phyloP scores from a whole-genome alignment of 2,329 filamentous ascomycete genomes.

The Thielaviopsis euricoi region DNA sequence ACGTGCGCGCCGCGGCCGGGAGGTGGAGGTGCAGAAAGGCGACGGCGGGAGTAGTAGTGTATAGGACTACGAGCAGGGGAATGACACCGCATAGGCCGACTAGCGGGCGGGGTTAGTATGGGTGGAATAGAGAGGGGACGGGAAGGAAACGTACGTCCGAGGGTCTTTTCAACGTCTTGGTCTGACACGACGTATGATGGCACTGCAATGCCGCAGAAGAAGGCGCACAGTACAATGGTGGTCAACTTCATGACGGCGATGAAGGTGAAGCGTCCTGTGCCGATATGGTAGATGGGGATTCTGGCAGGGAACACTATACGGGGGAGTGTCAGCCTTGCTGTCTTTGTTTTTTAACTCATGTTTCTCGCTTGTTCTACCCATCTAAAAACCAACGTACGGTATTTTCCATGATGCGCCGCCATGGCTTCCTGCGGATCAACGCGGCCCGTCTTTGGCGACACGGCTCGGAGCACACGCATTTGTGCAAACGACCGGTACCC shows the following conservation, averaged over 20 bases:
- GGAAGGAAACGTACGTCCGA: slow-evolving; percentile 21
- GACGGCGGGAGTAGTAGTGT: slow-evolving; percentile 53
- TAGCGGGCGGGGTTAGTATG: slow-evolving; percentile 17
- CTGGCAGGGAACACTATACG: slow-evolving; percentile 34
- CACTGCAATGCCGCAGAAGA: slow-evolving; percentile 47
- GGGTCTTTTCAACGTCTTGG: slow-evolving; percentile 21
- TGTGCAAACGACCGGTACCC: neutral
- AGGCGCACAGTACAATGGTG: slow-evolving; percentile 50
- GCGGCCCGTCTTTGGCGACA: neutral
- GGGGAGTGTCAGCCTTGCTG: neutral
- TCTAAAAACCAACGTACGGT: neutral
- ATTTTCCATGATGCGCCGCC: neutral
- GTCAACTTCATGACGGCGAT: slow-evolving; percentile 56
- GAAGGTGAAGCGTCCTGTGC: slow-evolving; percentile 48
- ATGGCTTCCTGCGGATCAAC: neutral
- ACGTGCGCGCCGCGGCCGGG: slow-evolving; percentile 46
- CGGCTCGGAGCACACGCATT: neutral
- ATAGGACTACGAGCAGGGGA: slow-evolving; percentile 48
- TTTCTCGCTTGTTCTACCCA: neutral
- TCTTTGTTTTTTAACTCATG: neutral
- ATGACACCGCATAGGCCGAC: slow-evolving; percentile 43
- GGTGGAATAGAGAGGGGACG: neutral
- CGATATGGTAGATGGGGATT: slow-evolving; percentile 60
- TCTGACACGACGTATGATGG: slow-evolving; percentile 37
- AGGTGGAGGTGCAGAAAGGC: slow-evolving; percentile 54